Conservation (phyloP, 192 early-diverging fungal species). For the Gigaspora rosea region DNA sequence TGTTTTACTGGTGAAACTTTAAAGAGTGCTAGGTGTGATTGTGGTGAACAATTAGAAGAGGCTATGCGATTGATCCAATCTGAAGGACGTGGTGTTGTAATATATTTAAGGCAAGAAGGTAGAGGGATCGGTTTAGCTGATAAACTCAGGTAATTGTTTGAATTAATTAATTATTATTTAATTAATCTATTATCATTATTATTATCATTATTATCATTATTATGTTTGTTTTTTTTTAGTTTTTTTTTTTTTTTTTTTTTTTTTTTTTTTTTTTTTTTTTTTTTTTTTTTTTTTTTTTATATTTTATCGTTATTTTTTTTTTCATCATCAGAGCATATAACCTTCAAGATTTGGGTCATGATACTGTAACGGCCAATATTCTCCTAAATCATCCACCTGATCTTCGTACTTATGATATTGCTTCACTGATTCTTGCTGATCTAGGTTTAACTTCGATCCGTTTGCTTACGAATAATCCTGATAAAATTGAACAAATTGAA, state of each 20-base stretch:
- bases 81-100: constrained; percentile 87
- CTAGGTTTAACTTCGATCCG: constrained; percentile 72
- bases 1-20: constrained; percentile 98
- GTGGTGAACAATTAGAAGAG: constrained; percentile 90
- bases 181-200: not conserved
- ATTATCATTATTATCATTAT: not conserved
- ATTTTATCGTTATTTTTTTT: no score
- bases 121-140: constrained; percentile 92
- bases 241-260: not conserved
- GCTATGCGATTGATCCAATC: constrained; percentile 86
- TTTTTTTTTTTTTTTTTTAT: no score
- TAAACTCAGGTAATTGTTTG: constrained; percentile 74
- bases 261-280: constrained; percentile 8
- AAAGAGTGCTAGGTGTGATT: constrained; percentile 89
- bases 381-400: constrained; percentile 89
- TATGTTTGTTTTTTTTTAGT: not conserved
- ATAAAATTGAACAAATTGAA: constrained; percentile 85
- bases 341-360: constrained; percentile 92
- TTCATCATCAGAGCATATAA: constrained; percentile 81
- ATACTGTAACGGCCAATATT: constrained; percentile 91
- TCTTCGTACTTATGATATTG: constrained; percentile 90
- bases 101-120: constrained; percentile 96
- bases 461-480: constrained; percentile 93
- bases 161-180: not conserved
- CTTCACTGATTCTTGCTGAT: constrained; percentile 85